Conservation (phyloP, 345 rosid species). For the Isatis tinctoria region DNA sequence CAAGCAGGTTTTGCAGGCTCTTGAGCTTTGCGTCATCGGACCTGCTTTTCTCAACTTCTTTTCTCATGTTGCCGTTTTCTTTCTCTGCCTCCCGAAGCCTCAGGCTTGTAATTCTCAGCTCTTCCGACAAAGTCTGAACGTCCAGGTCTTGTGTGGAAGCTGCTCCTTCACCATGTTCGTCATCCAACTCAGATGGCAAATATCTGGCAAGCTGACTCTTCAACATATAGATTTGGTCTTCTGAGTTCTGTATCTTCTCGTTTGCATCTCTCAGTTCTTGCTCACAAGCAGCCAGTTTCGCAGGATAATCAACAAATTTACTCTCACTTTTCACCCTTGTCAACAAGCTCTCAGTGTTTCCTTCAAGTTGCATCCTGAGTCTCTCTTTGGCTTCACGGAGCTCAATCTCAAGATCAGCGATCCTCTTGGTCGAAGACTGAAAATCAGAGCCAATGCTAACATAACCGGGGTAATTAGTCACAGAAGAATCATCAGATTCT, state of each 20-base stretch:
- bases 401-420: slow-evolving; percentile 56
- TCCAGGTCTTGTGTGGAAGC: slow-evolving; percentile 33
- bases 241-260: slow-evolving; percentile 43
- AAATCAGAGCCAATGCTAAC: slow-evolving; percentile 43
- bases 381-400: slow-evolving; percentile 56
- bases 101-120: slow-evolving; percentile 50
- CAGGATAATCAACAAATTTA: slow-evolving; percentile 34
- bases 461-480: slow-evolving; percentile 50
- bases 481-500: slow-evolving; percentile 73
- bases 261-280: slow-evolving; percentile 53
- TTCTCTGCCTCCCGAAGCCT: slow-evolving; percentile 52
- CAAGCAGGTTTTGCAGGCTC: slow-evolving; percentile 43
- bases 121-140: slow-evolving; percentile 42
- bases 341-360: slow-evolving; percentile 34
- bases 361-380: slow-evolving; percentile 47
- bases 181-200: slow-evolving; percentile 25
- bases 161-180: slow-evolving; percentile 32
- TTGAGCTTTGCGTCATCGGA: slow-evolving; percentile 28
- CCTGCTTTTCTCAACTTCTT: slow-evolving; percentile 43
- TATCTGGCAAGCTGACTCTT: slow-evolving; percentile 50
- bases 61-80: slow-evolving; percentile 48
- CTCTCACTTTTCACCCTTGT: slow-evolving; percentile 32
- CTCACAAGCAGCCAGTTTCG: slow-evolving; percentile 48
- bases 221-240: slow-evolving; percentile 50
- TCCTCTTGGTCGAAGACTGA: slow-evolving; percentile 42